These are phyloP conservation scores for Pseudogymnoascus sp. DNA, from an alignment of 2,329 filamentous ascomycete genomes.

Conservation along the genomic window DNA sequence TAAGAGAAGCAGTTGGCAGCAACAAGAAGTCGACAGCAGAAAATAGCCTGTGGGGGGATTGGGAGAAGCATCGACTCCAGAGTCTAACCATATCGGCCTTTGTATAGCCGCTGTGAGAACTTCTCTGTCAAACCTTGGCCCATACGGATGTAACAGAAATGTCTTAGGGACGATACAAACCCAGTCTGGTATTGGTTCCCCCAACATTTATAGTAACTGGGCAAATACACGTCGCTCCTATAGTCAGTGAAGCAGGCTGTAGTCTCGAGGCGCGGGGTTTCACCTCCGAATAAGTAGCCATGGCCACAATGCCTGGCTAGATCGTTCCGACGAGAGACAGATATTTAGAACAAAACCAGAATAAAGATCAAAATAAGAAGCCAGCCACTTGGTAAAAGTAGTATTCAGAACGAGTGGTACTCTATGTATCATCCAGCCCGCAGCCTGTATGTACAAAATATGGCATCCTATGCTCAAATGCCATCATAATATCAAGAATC, in stretches of 20 bases:
- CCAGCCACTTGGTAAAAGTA: neutral
- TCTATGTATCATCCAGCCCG: neutral
- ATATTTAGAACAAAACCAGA: neutral
- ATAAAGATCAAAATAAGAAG: neutral
- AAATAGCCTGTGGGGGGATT: neutral
- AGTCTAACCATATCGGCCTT: neutral
- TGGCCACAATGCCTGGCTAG: neutral
- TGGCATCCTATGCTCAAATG: neutral
- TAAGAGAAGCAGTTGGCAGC: neutral
- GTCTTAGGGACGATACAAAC: neutral
- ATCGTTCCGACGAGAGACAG: neutral
- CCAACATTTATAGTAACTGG: neutral
- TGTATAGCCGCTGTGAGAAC: neutral
- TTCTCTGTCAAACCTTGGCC: neutral
- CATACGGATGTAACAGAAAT: neutral
- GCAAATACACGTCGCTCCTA: neutral
- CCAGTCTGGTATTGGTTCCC: neutral
- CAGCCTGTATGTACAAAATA: neutral
- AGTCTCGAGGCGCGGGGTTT: neutral
- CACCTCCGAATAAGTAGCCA: neutral
- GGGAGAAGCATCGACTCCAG: neutral
- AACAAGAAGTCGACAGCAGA: neutral
- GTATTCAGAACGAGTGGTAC: neutral
- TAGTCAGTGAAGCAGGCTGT: neutral
- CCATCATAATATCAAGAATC: neutral